These are phyloP conservation scores for Rubus idaeus DNA, from an alignment of 306 rosid species.

Conservation along the genomic window DNA sequence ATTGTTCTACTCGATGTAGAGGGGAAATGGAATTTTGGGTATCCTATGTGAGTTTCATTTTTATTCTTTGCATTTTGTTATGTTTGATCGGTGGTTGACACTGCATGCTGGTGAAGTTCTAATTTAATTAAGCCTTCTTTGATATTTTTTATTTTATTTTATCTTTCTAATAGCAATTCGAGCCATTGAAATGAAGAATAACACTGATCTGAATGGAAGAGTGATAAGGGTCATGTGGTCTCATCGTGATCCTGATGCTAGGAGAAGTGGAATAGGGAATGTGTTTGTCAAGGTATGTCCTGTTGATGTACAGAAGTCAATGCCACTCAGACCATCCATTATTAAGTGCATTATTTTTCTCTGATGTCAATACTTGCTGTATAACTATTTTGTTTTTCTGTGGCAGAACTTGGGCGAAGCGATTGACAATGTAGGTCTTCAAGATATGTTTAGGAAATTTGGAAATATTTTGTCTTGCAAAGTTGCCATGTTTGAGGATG, in stretches of 20 bases:
- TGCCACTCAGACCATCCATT: background rate
- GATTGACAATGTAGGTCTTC: slow-evolving; percentile 49
- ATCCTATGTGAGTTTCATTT: background rate
- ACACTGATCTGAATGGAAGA: slow-evolving; percentile 60
- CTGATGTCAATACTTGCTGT: slow-evolving; percentile 18
- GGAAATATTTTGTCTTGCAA: slow-evolving; percentile 78
- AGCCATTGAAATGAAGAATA: slow-evolving; percentile 67
- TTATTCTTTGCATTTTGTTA: background rate
- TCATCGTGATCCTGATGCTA: slow-evolving; percentile 69
- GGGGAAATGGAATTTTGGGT: background rate
- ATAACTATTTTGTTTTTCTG: slow-evolving; percentile 17
- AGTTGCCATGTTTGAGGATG: slow-evolving; percentile 71
- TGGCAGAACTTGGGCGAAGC: slow-evolving; percentile 66
- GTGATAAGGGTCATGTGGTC: slow-evolving; percentile 81
- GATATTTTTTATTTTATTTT: background rate
- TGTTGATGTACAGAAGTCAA: background rate
- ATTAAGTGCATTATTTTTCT: slow-evolving; percentile 4
- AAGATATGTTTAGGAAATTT: slow-evolving; percentile 58
- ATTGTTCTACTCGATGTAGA: background rate
- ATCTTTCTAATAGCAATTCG: slow-evolving; percentile 38
- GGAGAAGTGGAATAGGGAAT: slow-evolving; percentile 68
- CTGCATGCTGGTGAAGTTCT: background rate
- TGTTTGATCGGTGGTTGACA: background rate
- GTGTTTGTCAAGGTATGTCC: slow-evolving; percentile 78
- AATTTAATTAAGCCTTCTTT: background rate